Evolutionary conservation across 805 yeast species (phyloP).

Genomic region (Maudiozyma bulderi): DNA sequence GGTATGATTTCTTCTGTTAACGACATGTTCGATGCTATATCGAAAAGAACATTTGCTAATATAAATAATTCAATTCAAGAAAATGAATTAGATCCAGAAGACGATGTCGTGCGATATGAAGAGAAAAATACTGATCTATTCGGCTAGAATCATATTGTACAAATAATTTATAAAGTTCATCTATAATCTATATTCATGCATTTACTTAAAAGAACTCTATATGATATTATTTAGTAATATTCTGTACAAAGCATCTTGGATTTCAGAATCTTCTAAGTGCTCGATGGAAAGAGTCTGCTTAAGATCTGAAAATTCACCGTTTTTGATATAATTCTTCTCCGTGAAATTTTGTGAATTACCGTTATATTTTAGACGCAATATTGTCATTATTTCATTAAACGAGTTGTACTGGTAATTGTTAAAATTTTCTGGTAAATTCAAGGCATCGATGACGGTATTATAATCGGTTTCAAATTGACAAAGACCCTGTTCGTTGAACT

Average conservation of each 20-base stretch:
- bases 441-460: conserved; percentile 19
- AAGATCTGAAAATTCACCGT: conserved; percentile 21
- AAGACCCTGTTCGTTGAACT: conserved; percentile 28
- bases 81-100: conserved; percentile 1
- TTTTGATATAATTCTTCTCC: conserved; percentile 23
- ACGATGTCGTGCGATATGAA: conserved; percentile 6
- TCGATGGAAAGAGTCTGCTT: conserved; percentile 13
- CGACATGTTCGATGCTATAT: conserved; percentile 43
- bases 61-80: not conserved
- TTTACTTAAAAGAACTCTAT: conserved; percentile 1
- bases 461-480: conserved; percentile 29
- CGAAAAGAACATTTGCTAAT: conserved; percentile 18
- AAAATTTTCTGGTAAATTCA: conserved; percentile 15
- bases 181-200: not conserved
- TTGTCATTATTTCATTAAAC: conserved; percentile 19
- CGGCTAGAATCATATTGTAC: not conserved
- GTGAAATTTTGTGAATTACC: conserved; percentile 9
- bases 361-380: conserved; percentile 25
- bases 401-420: conserved; percentile 13
- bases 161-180: not conserved
- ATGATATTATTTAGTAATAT: conserved; percentile 21
- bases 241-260: conserved; percentile 31
- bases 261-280: conserved; percentile 25
- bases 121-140: conserved; percentile 6
- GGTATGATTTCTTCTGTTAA: conserved; percentile 59